phyloP scores from a whole-genome alignment of 371 early-diverging fungal genomes.

The Mortierella sp. region DNA sequence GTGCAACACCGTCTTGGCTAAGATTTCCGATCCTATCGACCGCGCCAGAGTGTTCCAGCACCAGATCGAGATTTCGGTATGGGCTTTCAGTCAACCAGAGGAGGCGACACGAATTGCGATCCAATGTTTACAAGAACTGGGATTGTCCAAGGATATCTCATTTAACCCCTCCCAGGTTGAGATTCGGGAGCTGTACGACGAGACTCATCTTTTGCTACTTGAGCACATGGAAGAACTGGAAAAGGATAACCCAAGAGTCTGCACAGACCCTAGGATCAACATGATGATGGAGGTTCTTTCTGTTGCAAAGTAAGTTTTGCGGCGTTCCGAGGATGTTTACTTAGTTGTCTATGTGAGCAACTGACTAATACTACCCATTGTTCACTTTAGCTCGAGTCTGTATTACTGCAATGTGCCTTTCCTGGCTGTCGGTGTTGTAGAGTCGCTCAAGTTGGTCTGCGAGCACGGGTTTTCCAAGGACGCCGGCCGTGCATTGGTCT shows the following conservation, averaged over 20 bases:
- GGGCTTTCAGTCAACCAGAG: constrained; percentile 23
- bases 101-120: constrained; percentile 24
- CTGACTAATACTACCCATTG: background rate
- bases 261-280: constrained; percentile 20
- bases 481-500: constrained; percentile 35
- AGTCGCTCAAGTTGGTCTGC: constrained; percentile 35
- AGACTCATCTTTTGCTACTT: constrained; percentile 15
- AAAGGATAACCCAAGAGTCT: constrained; percentile 14
- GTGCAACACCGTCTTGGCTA: constrained; percentile 18
- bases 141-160: constrained; percentile 19
- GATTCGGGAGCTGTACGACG: constrained; percentile 22
- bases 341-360: background rate
- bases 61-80: constrained; percentile 35
- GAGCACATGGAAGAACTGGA: constrained; percentile 14
- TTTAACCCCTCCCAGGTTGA: constrained; percentile 27
- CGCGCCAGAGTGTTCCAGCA: constrained; percentile 32
- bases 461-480: constrained; percentile 39
- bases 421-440: constrained; percentile 31
- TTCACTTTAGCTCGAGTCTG: constrained; percentile 19
- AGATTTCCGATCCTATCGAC: constrained; percentile 29
- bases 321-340: background rate
- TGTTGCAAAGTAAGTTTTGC: constrained; percentile 19
- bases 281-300: constrained; percentile 39
- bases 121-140: constrained; percentile 27
- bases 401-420: constrained; percentile 40